Evolutionary conservation across 2,329 filamentous ascomycete genomes (phyloP).

Genomic region (Clonostachys solani): DNA sequence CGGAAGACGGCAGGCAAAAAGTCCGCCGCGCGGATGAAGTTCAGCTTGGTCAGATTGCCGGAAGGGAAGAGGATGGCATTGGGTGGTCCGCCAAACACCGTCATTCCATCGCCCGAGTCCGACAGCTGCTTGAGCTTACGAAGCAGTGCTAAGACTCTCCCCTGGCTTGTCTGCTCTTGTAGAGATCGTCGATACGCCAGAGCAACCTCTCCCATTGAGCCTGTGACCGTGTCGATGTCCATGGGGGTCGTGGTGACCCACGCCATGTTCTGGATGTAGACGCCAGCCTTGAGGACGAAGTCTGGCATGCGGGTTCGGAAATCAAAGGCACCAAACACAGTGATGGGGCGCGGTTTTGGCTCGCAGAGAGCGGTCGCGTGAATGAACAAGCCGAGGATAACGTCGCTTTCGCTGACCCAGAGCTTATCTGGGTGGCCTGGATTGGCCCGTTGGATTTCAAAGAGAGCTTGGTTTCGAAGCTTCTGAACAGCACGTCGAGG

Average conservation of each 20-base stretch:
- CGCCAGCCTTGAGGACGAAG: slow-evolving; percentile 39
- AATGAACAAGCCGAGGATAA: background rate
- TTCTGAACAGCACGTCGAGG: no score
- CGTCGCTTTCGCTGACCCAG: background rate
- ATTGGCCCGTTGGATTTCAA: no score
- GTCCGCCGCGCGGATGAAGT: background rate
- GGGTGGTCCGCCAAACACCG: background rate
- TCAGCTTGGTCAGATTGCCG: background rate
- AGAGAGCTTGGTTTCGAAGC: no score
- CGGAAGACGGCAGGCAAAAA: background rate
- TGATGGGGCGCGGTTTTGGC: background rate
- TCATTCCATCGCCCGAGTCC: background rate
- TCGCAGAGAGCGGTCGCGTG: background rate
- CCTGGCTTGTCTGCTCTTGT: background rate
- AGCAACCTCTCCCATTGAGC: background rate
- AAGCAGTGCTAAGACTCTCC: background rate
- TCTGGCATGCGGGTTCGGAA: background rate
- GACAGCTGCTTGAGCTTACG: background rate
- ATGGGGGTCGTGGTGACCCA: background rate
- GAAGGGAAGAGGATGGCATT: background rate
- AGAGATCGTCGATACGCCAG: background rate
- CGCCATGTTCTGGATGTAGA: slow-evolving; percentile 63
- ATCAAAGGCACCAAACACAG: background rate
- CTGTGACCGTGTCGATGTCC: background rate
- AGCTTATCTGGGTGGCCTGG: background rate